phyloP scores from a whole-genome alignment of 805 yeast species.

The Ogataea pignaliae region DNA sequence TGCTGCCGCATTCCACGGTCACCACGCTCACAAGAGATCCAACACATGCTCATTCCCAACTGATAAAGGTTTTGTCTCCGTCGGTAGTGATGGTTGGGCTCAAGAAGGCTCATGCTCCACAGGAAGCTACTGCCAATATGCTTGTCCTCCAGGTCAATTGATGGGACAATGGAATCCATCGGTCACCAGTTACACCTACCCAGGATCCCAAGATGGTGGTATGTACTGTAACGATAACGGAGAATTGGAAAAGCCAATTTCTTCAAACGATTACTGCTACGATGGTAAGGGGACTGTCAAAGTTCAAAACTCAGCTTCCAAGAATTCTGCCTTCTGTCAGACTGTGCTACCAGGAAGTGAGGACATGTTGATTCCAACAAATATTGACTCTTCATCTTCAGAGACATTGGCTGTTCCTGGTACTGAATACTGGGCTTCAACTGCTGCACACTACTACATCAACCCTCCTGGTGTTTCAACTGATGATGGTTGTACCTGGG shows the following conservation, averaged over 20 bases:
- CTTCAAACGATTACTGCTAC: slow-evolving; percentile 58
- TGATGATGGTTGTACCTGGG: slow-evolving; percentile 83
- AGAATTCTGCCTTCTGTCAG: slow-evolving; percentile 80
- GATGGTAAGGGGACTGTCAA: slow-evolving; percentile 75
- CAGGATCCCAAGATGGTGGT: slow-evolving; percentile 81
- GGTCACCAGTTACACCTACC: slow-evolving; percentile 70
- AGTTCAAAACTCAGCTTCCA: slow-evolving; percentile 47
- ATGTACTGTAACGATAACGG: slow-evolving; percentile 73
- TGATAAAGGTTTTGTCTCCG: slow-evolving; percentile 62
- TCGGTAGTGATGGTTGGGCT: slow-evolving; percentile 83
- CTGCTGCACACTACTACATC: slow-evolving; percentile 83
- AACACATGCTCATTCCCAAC: slow-evolving; percentile 65
- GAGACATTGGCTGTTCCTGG: slow-evolving; percentile 78
- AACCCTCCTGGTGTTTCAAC: slow-evolving; percentile 80
- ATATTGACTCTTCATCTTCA: slow-evolving; percentile 45
- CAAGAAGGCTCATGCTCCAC: slow-evolving; percentile 67
- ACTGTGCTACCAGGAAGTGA: slow-evolving; percentile 93
- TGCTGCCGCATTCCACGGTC: slow-evolving; percentile 13
- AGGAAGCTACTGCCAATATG: slow-evolving; percentile 87
- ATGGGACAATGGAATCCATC: slow-evolving; percentile 86
- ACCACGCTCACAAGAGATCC: slow-evolving; percentile 25
- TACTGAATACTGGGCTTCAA: slow-evolving; percentile 75
- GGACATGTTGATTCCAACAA: slow-evolving; percentile 88
- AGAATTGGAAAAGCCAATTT: slow-evolving; percentile 54
- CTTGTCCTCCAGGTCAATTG: slow-evolving; percentile 83